phyloP scores from a whole-genome alignment of 2,329 filamentous ascomycete species.

The Chlorencoelia australis region DNA sequence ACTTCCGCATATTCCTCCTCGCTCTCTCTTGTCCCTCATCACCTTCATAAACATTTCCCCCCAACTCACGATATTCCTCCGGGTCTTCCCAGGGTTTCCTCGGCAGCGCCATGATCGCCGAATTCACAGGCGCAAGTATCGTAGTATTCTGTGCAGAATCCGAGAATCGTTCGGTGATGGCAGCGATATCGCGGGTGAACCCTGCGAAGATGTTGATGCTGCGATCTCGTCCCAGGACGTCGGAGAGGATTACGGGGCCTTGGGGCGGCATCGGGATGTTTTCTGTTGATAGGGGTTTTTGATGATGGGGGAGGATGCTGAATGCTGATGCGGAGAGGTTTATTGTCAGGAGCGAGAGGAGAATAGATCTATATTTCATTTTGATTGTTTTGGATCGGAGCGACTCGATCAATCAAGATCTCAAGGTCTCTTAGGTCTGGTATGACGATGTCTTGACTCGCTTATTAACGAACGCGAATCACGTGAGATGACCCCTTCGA shows the following conservation, averaged over 20 bases:
- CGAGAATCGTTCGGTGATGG: constrained; percentile 59
- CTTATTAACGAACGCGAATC: too few species aligned
- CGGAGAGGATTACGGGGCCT: constrained; percentile 60
- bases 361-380: constrained; percentile 3
- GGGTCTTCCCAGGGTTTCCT: constrained; percentile 81
- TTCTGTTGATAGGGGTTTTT: constrained; percentile 12
- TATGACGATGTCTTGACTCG: too few species aligned
- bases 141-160: constrained; percentile 62
- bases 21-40: constrained; percentile 66
- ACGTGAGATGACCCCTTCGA: too few species aligned
- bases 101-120: constrained; percentile 64
- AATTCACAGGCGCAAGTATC: constrained; percentile 79
- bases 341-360: neutral
- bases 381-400: constrained; percentile 2
- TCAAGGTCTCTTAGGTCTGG: too few species aligned
- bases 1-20: constrained; percentile 62
- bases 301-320: constrained; percentile 1
- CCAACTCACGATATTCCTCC: constrained; percentile 57
- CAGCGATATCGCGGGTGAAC: constrained; percentile 64
- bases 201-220: constrained; percentile 77
- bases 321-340: neutral
- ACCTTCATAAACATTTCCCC: constrained; percentile 66
- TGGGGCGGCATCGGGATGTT: constrained; percentile 20
- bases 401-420: too few species aligned
- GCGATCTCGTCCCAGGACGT: constrained; percentile 72